Conservation (phyloP, 164 flowering plant species). For the Vitis rotundifolia region DNA sequence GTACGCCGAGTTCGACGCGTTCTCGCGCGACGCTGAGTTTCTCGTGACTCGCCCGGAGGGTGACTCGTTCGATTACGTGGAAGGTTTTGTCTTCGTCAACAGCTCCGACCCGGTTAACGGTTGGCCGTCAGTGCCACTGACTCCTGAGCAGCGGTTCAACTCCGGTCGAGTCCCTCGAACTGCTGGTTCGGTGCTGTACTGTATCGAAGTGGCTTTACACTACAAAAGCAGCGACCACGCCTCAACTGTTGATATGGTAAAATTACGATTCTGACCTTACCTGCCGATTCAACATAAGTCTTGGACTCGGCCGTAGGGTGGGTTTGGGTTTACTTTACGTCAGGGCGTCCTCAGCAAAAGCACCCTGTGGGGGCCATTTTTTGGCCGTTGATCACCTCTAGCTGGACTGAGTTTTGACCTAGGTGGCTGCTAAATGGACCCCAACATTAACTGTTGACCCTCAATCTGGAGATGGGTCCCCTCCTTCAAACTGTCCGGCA, state of each 20-base stretch:
- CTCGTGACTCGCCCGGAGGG: slow-evolving; percentile 42
- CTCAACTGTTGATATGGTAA: slow-evolving; percentile 47
- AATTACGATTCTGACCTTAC: no score
- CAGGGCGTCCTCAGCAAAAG: no score
- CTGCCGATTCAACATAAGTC: no score
- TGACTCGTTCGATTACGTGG: slow-evolving; percentile 79
- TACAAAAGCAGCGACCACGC: slow-evolving; percentile 29
- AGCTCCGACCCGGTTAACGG: slow-evolving; percentile 73
- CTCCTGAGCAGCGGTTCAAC: slow-evolving; percentile 41
- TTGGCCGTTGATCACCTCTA: not conserved
- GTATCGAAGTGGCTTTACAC: slow-evolving; percentile 77
- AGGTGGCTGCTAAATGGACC: slow-evolving; percentile 17
- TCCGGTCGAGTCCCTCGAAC: slow-evolving; percentile 37
- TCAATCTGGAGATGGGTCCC: slow-evolving; percentile 4
- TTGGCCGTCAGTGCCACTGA: slow-evolving; percentile 63
- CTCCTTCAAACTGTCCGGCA: not conserved
- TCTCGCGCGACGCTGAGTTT: slow-evolving; percentile 71
- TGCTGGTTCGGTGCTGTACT: slow-evolving; percentile 75
- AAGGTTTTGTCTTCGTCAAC: slow-evolving; percentile 82
- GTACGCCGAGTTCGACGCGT: slow-evolving; percentile 66
- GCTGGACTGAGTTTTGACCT: slow-evolving; percentile 23
- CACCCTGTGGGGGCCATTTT: not conserved
- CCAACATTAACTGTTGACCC: slow-evolving; percentile 19
- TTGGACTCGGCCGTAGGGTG: no score
- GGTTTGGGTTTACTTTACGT: no score